phyloP scores from a whole-genome alignment of 805 yeast genomes.

The Candida nitratophila region DNA sequence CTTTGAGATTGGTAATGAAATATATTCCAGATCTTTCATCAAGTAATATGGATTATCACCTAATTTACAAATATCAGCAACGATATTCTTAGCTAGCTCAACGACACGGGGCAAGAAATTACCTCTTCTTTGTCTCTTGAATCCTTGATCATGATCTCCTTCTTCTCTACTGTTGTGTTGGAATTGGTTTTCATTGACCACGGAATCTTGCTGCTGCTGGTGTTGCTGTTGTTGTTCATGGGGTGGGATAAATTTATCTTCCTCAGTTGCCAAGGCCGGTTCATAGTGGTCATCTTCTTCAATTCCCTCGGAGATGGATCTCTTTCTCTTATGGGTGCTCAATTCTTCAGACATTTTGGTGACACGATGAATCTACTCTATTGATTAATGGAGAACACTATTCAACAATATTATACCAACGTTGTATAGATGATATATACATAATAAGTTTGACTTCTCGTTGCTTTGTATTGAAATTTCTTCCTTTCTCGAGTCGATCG shows the following conservation, averaged over 20 bases:
- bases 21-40: conserved; percentile 51
- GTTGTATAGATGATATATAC: too few relatives aligned
- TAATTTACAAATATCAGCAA: conserved; percentile 46
- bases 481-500: too few relatives aligned
- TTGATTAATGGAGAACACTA: not conserved
- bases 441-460: too few relatives aligned
- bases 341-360: not conserved
- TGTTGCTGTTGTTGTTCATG: not conserved
- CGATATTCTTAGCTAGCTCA: conserved; percentile 38
- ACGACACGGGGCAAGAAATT: conserved; percentile 11
- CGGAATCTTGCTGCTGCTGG: not conserved
- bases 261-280: conserved; percentile 5
- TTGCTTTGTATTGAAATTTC: too few relatives aligned
- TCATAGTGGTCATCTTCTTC: conserved; percentile 8
- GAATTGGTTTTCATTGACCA: not conserved
- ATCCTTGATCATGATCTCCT: not conserved
- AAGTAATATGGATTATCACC: conserved; percentile 40
- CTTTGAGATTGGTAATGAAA: conserved; percentile 57
- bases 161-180: not conserved
- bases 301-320: conserved; percentile 5
- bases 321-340: conserved; percentile 8
- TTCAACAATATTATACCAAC: too few relatives aligned
- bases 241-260: not conserved
- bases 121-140: conserved; percentile 1
- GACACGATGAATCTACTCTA: not conserved